These are phyloP conservation scores for Podaxis sp. DNA, from an alignment of 768 basidiomycete species.

Conservation along the genomic window DNA sequence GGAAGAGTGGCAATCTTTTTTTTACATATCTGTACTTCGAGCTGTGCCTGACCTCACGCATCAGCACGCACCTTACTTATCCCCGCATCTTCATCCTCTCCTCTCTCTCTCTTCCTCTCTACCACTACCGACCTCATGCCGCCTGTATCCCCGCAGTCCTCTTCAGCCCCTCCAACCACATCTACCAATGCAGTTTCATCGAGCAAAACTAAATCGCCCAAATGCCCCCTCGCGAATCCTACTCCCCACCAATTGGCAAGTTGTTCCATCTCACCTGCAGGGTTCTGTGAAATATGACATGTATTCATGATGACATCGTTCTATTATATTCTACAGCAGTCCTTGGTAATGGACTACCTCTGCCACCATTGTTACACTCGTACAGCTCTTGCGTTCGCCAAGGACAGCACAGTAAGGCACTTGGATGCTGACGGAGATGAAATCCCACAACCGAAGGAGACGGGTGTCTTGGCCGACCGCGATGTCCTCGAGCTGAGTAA, in stretches of 20 bases:
- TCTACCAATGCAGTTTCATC: background rate
- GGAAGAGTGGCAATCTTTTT: no score
- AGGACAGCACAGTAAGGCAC: constrained; percentile 57
- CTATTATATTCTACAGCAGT: constrained; percentile 36
- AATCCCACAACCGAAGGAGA: constrained; percentile 28
- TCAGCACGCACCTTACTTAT: background rate
- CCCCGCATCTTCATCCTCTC: background rate
- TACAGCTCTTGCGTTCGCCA: constrained; percentile 65
- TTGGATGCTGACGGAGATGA: constrained; percentile 73
- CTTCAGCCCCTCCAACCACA: background rate
- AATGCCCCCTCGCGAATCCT: constrained; percentile 22
- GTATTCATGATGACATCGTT: background rate
- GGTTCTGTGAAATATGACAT: background rate
- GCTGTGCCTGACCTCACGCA: background rate
- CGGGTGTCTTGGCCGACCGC: constrained; percentile 12
- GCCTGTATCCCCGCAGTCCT: background rate
- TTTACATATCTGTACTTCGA: background rate
- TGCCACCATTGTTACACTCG: constrained; percentile 68
- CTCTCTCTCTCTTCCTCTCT: background rate
- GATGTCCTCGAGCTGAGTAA: constrained; percentile 30
- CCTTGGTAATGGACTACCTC: constrained; percentile 73
- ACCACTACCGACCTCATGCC: constrained; percentile 3
- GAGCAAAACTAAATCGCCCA: constrained; percentile 4
- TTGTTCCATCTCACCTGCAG: background rate
- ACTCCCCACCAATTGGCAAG: constrained; percentile 44